phyloP scores from a whole-genome alignment of 352 stramenopile species.

The Globisporangium spinosum region DNA sequence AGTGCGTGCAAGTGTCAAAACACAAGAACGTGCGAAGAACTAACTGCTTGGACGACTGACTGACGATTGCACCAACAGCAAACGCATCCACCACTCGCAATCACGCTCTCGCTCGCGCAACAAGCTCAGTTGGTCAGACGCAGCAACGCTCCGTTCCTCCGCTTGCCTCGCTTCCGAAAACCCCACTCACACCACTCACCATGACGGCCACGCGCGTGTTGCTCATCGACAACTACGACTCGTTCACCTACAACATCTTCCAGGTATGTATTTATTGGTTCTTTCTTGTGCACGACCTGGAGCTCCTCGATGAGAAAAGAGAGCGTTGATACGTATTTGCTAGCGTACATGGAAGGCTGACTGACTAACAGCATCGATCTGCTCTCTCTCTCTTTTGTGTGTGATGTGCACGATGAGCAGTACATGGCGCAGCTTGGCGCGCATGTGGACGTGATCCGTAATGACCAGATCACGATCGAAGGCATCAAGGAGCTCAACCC shows the following conservation, averaged over 20 bases:
- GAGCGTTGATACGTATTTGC: background rate
- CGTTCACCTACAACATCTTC: constrained; percentile 90
- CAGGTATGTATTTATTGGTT: background rate
- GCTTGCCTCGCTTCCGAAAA: constrained; percentile 2
- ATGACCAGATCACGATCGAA: constrained; percentile 82
- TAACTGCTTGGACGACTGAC: constrained; percentile 10
- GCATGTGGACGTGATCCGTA: constrained; percentile 74
- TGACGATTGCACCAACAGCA: background rate
- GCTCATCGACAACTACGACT: constrained; percentile 90
- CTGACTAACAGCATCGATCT: background rate
- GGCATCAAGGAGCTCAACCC: constrained; percentile 71
- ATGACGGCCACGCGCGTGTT: constrained; percentile 66
- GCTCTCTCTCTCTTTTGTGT: background rate
- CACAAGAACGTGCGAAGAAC: constrained; percentile 22
- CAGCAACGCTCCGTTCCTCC: background rate
- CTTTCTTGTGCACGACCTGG: background rate
- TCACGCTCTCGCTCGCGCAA: background rate
- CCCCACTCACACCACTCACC: background rate
- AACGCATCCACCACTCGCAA: background rate
- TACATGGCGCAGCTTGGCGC: constrained; percentile 85
- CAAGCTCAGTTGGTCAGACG: background rate
- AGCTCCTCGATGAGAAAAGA: background rate
- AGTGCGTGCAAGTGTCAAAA: background rate
- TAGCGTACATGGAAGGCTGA: background rate
- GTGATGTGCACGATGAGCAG: constrained; percentile 19